Conservation (phyloP, 768 basidiomycete genomes). For the Mycena sanguinolenta region DNA sequence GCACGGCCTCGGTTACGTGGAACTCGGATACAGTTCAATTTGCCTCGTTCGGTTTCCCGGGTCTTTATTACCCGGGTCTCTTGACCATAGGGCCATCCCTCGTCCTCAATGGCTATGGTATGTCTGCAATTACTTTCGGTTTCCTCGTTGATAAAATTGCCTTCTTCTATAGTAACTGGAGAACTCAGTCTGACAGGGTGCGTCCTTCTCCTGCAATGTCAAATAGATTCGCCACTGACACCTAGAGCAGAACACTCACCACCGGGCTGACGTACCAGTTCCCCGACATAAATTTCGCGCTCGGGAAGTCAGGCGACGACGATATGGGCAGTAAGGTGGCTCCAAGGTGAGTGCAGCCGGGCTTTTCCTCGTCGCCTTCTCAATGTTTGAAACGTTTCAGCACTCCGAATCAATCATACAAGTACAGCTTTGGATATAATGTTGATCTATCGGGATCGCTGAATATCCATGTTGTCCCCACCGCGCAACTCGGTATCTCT, state of each 20-base stretch:
- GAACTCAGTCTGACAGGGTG: too few species aligned
- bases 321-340: too few species aligned
- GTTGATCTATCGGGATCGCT: conserved; percentile 2
- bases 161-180: too few species aligned
- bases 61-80: conserved; percentile 8
- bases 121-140: not conserved
- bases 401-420: conserved; percentile 5
- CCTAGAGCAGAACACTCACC: conserved; percentile 7
- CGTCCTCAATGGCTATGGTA: not conserved
- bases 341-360: too few species aligned
- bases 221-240: too few species aligned
- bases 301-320: too few species aligned
- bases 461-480: not conserved
- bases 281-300: conserved; percentile 7
- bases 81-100: not conserved
- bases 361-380: too few species aligned
- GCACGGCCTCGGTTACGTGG: too few species aligned
- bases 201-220: too few species aligned
- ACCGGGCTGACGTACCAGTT: conserved; percentile 3
- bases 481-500: not conserved
- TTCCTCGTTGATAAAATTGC: too few species aligned
- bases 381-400: conserved; percentile 2
- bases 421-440: conserved; percentile 5
- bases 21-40: too few species aligned
- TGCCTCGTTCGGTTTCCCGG: conserved; percentile 4